Conservation (phyloP, 2,329 filamentous ascomycete genomes). For the Beauveria scarabaeidicola region DNA sequence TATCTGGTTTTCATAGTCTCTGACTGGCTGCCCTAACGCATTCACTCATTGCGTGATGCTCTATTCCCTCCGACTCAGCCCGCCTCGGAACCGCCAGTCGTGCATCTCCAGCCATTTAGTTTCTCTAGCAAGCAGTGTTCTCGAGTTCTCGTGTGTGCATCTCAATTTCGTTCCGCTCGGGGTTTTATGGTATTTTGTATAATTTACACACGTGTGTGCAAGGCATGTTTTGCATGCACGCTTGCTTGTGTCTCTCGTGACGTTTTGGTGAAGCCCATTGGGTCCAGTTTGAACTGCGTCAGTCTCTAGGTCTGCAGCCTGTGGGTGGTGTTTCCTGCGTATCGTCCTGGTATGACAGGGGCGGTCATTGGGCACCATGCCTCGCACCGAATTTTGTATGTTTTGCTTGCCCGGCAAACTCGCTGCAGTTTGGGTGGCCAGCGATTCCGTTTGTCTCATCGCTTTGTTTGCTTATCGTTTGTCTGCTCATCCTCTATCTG, state of each 20-base stretch:
- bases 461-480: background rate
- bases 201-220: background rate
- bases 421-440: background rate
- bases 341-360: background rate
- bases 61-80: background rate
- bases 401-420: background rate
- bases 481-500: background rate
- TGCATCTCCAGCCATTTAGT: background rate
- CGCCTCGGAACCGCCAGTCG: background rate
- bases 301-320: too few species aligned
- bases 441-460: background rate
- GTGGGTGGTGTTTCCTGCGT: background rate
- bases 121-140: background rate
- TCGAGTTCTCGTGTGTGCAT: background rate
- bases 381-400: background rate
- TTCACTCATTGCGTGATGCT: background rate
- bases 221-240: background rate
- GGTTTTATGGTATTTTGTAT: background rate
- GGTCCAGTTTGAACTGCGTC: too few species aligned
- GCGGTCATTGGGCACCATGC: background rate
- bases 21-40: background rate
- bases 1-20: background rate
- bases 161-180: background rate
- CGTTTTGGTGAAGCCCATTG: background rate
- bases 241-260: background rate